Percentiles rank a stretch among this genome's conserved stretches.
Conservation (phyloP, 2,329 filamentous ascomycete genomes). For the Gyromitra esculenta region DNA sequence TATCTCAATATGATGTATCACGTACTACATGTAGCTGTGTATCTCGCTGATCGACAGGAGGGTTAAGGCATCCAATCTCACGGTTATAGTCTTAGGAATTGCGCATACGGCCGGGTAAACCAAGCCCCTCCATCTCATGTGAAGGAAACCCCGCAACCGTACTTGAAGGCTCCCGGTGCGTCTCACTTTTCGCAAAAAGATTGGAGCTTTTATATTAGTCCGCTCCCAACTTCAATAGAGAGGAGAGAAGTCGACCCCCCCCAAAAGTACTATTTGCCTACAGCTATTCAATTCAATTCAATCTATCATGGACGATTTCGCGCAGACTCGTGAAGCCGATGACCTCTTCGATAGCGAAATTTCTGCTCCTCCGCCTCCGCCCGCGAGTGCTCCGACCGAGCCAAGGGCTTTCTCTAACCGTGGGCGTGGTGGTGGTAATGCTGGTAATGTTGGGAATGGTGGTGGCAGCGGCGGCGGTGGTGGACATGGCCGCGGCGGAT, state of each 20-base stretch:
- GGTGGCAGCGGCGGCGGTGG: slow-evolving; percentile 9
- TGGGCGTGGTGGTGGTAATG: slow-evolving; percentile 43
- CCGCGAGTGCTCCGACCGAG: slow-evolving; percentile 49
- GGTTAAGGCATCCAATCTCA: slow-evolving; percentile 5
- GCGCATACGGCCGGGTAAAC: slow-evolving; percentile 43
- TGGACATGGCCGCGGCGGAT: slow-evolving; percentile 16
- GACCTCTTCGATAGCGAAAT: slow-evolving; percentile 57
- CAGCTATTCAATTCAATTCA: slow-evolving; percentile 45
- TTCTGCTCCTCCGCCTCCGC: slow-evolving; percentile 52
- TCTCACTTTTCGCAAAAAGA: slow-evolving; percentile 23
- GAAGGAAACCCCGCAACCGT: slow-evolving; percentile 39
- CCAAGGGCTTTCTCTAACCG: slow-evolving; percentile 51
- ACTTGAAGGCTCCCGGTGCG: slow-evolving; percentile 42
- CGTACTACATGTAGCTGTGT: background rate
- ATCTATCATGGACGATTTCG: slow-evolving; percentile 56
- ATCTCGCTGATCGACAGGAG: background rate
- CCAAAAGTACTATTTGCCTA: slow-evolving; percentile 9
- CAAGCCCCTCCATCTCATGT: slow-evolving; percentile 31
- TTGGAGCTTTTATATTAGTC: slow-evolving; percentile 25
- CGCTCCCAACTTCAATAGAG: slow-evolving; percentile 5
- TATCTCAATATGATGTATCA: slow-evolving; percentile 2
- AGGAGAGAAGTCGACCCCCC: background rate
- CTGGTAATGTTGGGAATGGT: slow-evolving; percentile 36
- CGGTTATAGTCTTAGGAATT: background rate
- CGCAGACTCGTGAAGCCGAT: slow-evolving; percentile 56